A percentile compares a stretch with the other conserved stretches of the same genome.
phyloP scores from a whole-genome alignment of 2,329 filamentous ascomycete species.

The Colletotrichum somersetense region DNA sequence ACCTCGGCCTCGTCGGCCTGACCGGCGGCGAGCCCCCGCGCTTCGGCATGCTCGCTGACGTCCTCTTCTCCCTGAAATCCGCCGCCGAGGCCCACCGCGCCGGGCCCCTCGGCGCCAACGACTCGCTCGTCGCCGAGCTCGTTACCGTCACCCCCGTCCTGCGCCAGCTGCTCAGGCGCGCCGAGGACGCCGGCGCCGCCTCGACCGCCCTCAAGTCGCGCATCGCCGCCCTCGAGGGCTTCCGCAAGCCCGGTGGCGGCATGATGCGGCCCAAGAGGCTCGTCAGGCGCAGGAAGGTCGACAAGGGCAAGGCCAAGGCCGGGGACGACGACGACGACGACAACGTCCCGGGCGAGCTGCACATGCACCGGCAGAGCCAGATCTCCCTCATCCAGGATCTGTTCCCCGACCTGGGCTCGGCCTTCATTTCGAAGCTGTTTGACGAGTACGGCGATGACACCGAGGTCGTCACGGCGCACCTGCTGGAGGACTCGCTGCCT shows the following conservation, averaged over 20 bases:
- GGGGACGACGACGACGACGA: slow-evolving; percentile 62
- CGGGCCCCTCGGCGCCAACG: slow-evolving; percentile 68
- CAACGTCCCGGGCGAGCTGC: slow-evolving; percentile 64
- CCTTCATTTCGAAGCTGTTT: slow-evolving; percentile 82
- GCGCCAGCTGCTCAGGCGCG: slow-evolving; percentile 68
- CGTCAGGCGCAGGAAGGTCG: slow-evolving; percentile 63
- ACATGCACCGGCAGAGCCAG: slow-evolving; percentile 85
- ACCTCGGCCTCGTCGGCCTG: slow-evolving; percentile 80
- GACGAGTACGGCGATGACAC: slow-evolving; percentile 83
- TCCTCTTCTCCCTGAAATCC: slow-evolving; percentile 83
- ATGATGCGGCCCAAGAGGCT: slow-evolving; percentile 64
- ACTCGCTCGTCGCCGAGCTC: slow-evolving; percentile 84
- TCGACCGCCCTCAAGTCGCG: slow-evolving; percentile 70
- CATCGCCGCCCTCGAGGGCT: slow-evolving; percentile 70
- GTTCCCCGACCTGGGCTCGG: slow-evolving; percentile 88
- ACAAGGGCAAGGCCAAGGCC: slow-evolving; percentile 76
- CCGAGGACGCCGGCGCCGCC: slow-evolving; percentile 62
- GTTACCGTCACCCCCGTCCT: slow-evolving; percentile 85
- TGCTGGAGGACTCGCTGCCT: slow-evolving; percentile 83
- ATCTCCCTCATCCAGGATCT: slow-evolving; percentile 93
- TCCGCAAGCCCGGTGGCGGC: slow-evolving; percentile 66
- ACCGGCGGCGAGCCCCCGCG: slow-evolving; percentile 76
- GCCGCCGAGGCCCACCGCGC: slow-evolving; percentile 74
- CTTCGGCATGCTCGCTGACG: slow-evolving; percentile 81
- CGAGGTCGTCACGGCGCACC: slow-evolving; percentile 83